Evolutionary conservation across 495 filamentous ascomycete genomes (phyloP), one percentile per base, ranked within the genome.

Genomic region (Aspergillus olivimuriae): DNA sequence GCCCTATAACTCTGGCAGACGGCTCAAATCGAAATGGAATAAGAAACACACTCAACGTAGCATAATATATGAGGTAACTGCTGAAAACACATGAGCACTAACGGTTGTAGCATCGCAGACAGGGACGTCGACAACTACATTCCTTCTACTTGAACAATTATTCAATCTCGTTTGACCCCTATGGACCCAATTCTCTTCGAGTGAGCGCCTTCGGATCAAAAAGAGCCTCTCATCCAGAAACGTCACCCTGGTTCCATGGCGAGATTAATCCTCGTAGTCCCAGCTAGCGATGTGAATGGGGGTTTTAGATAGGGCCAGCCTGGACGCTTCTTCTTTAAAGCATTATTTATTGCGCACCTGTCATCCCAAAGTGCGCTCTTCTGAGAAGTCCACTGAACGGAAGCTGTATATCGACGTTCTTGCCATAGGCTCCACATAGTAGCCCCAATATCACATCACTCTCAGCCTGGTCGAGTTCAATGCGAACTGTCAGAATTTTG

Each of bases 201-300:
- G 75, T 78, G 11, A 68, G 75, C 11, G 78, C 83, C 42, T 63
- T 63, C 0, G 75, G 69, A 48, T 84, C 73, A 48, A 79, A 85
- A 72, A 76, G 0, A 81, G 81, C 58, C 74, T 77, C 66, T 85
- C 83, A 12, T 78, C 82, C n/a, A 86, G 58, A 7, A 77, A 65
- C 0, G 82, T 84, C 12, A 85, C 81, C 21, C 82, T 69, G 8
- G 75, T 75, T 18, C 80, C 79, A 55, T 83, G 80, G 31, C 80
- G 66, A 0, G 79, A 78, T 54, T 83, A 69, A 11, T 77, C 80
- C 24, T 76, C 78, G 58, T 82, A 83, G 44, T 84, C 81, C 78
- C 79, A 84, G 52, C 71, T 78, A 1, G 78, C 80, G 44, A 80
- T 83, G 49, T 84, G 80, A 20, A 83, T 83, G 0, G 79, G 83